Evolutionary conservation across 1,284 basidiomycete species (phyloP).

Genomic region (Lentinula novae-zelandiae): DNA sequence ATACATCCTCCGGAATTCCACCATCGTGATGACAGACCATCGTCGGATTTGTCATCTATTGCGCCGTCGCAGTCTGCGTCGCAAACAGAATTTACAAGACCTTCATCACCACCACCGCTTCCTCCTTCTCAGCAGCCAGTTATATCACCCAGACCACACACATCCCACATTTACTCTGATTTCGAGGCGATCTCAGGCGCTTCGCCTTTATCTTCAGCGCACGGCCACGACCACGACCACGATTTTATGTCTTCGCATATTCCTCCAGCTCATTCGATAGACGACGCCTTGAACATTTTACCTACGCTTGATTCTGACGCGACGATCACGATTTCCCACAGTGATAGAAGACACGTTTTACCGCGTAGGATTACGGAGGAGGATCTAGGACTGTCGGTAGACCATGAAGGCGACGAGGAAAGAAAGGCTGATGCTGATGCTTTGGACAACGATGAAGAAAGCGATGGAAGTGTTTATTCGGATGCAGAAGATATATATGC

Average conservation of each 20-base stretch:
- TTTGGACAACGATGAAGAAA: neutral
- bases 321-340: neutral
- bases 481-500: slow-evolving; percentile 22
- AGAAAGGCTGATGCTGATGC: too few species aligned
- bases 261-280: slow-evolving; percentile 57
- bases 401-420: too few species aligned
- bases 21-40: slow-evolving; percentile 14
- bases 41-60: slow-evolving; percentile 48
- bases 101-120: slow-evolving; percentile 9
- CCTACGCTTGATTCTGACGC: slow-evolving; percentile 24
- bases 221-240: neutral
- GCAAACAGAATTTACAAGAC: slow-evolving; percentile 32
- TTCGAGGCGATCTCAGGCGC: slow-evolving; percentile 2
- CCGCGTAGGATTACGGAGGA: slow-evolving; percentile 45
- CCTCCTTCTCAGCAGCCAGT: neutral
- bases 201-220: neutral
- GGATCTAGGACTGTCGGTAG: slow-evolving; percentile 19
- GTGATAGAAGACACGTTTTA: slow-evolving; percentile 24
- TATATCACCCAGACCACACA: neutral
- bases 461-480: slow-evolving; percentile 30
- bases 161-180: slow-evolving; percentile 12
- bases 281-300: slow-evolving; percentile 31
- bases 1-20: slow-evolving; percentile 11
- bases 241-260: slow-evolving; percentile 26
- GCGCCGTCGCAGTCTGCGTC: slow-evolving; percentile 68